phyloP scores from a whole-genome alignment of 768 basidiomycete genomes.

The Termitomyces sp. region DNA sequence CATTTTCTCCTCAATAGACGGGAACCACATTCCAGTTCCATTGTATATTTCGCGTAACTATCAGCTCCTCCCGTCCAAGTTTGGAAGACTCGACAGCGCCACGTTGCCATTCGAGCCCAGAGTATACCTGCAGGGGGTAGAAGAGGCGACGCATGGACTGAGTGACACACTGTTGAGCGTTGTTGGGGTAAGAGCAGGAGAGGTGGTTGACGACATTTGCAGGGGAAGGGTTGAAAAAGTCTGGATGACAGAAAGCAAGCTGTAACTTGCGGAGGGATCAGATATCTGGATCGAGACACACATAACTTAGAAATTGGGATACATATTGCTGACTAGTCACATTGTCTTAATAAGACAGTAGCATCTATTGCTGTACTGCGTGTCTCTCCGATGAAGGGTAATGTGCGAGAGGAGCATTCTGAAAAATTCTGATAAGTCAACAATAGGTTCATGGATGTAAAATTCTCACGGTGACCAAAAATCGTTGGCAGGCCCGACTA shows the following conservation, averaged over 20 bases:
- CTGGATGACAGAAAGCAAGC: slow-evolving; percentile 6
- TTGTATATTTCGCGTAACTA: slow-evolving; percentile 37
- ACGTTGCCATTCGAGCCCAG: slow-evolving; percentile 16
- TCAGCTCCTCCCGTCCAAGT: slow-evolving; percentile 28
- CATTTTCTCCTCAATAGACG: slow-evolving; percentile 9
- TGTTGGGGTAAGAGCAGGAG: slow-evolving; percentile 36
- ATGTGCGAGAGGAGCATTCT: too few relatives aligned
- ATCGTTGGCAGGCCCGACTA: background rate
- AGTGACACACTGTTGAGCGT: slow-evolving; percentile 45
- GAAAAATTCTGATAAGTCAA: too few relatives aligned
- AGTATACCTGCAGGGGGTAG: slow-evolving; percentile 31
- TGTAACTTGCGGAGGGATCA: background rate
- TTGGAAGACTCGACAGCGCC: slow-evolving; percentile 2
- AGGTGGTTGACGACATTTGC: slow-evolving; percentile 34
- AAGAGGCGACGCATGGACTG: slow-evolving; percentile 34
- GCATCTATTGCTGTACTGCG: too few relatives aligned
- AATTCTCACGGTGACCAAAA: slow-evolving; percentile 12
- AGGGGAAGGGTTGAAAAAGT: slow-evolving; percentile 1
- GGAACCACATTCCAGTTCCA: slow-evolving; percentile 13
- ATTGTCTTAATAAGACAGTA: background rate
- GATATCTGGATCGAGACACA: background rate
- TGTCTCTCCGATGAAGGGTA: background rate
- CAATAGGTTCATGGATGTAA: too few relatives aligned
- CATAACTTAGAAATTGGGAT: background rate
- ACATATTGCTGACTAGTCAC: too few relatives aligned